Conservation (phyloP, 2,329 filamentous ascomycete species). For the Stagonosporopsis vannaccii region DNA sequence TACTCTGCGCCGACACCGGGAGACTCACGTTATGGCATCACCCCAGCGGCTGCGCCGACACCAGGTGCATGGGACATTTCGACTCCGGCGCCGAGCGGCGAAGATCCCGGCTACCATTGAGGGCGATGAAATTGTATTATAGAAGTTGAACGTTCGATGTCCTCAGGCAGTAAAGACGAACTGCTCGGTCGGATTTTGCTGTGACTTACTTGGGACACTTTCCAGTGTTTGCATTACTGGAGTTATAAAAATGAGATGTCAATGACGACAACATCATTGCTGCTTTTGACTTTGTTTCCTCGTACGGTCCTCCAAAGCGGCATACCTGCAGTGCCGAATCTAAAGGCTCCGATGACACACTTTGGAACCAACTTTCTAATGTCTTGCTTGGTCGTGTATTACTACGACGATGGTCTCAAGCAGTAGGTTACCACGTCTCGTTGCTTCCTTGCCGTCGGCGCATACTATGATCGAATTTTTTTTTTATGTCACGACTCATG, state of each 20-base stretch:
- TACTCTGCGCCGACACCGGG: constrained; percentile 51
- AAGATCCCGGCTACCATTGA: constrained; percentile 37
- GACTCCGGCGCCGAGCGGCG: constrained; percentile 37
- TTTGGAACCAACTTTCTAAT: too few species aligned
- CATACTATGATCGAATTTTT: too few species aligned
- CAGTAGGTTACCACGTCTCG: too few species aligned
- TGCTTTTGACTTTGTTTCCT: background rate
- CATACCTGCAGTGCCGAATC: background rate
- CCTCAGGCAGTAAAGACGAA: background rate
- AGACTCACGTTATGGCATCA: constrained; percentile 46
- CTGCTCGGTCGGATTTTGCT: background rate
- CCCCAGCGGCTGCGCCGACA: constrained; percentile 61
- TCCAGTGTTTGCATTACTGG: constrained; percentile 24
- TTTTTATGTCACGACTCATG: too few species aligned
- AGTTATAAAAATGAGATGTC: constrained; percentile 24
- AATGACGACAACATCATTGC: constrained; percentile 6
- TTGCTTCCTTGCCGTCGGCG: too few species aligned
- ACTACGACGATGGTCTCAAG: too few species aligned
- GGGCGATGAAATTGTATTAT: constrained; percentile 10
- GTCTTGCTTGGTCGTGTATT: too few species aligned
- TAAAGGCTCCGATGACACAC: too few species aligned
- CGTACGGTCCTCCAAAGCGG: background rate
- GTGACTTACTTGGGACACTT: background rate
- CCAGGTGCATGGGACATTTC: constrained; percentile 65
- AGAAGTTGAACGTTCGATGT: background rate